phyloP scores from a whole-genome alignment of 108 stramenopile genomes.

The Thalassiosira profunda region DNA sequence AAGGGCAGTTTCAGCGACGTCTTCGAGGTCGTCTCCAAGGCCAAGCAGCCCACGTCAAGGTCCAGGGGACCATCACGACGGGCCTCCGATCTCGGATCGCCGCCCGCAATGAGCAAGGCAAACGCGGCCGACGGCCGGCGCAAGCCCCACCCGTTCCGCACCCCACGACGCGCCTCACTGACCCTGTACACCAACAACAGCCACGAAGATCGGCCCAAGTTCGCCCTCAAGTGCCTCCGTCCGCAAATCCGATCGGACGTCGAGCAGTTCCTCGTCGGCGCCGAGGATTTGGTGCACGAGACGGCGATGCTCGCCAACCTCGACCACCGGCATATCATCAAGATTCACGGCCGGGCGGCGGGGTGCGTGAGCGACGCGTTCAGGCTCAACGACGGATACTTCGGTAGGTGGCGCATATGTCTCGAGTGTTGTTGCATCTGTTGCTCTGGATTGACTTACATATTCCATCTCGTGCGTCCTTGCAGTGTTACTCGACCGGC shows the following conservation, averaged over 20 bases:
- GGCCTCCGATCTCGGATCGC: not conserved
- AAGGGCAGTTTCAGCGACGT: slow-evolving; percentile 3
- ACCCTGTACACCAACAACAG: not conserved
- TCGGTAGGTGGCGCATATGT: no score
- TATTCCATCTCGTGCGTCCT: no score
- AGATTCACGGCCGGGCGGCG: slow-evolving; percentile 19
- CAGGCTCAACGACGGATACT: slow-evolving; percentile 22
- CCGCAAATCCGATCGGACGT: slow-evolving; percentile 14
- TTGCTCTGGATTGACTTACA: no score
- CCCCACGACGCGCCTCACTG: not conserved
- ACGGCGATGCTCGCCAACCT: slow-evolving; percentile 20
- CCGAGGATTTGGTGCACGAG: slow-evolving; percentile 36
- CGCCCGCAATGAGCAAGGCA: not conserved
- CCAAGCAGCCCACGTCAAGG: no score
- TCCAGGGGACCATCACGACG: not conserved
- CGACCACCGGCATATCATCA: slow-evolving; percentile 35
- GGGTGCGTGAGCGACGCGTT: slow-evolving; percentile 14
- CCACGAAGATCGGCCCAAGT: not conserved
- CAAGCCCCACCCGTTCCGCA: not conserved
- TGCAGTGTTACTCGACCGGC: slow-evolving; percentile 1
- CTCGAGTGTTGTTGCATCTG: not conserved
- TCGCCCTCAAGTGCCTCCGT: slow-evolving; percentile 30
- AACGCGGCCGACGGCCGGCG: not conserved
- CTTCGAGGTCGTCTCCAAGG: no score
- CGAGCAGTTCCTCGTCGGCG: slow-evolving; percentile 22